phyloP scores from a whole-genome alignment of 1,284 basidiomycete genomes.

The Tilletia indica region DNA sequence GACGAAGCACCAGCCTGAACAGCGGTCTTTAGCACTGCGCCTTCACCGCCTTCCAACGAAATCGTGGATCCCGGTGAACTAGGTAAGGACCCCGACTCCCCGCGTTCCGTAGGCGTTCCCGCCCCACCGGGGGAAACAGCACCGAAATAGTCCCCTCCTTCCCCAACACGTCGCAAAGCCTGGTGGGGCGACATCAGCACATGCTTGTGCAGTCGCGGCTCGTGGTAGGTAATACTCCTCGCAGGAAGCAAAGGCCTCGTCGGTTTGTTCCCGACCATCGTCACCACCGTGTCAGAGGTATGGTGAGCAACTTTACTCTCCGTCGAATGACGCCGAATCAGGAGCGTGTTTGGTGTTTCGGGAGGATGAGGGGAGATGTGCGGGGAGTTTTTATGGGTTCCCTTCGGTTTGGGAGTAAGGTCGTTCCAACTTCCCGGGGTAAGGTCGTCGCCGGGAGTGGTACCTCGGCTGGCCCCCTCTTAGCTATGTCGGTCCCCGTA shows the following conservation, averaged over 20 bases:
- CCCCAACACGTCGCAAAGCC: constrained; percentile 19
- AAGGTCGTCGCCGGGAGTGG: constrained; percentile 15
- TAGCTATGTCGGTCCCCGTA: constrained; percentile 15
- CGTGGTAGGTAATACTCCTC: constrained; percentile 51
- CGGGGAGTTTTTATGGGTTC: constrained; percentile 18
- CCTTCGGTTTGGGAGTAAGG: constrained; percentile 11
- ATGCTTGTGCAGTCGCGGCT: constrained; percentile 45
- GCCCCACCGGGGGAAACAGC: background rate
- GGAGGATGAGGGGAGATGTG: constrained; percentile 50
- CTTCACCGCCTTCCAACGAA: constrained; percentile 59
- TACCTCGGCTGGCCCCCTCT: constrained; percentile 24
- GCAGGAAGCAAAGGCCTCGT: constrained; percentile 41
- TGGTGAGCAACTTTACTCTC: constrained; percentile 28
- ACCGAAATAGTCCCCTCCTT: constrained; percentile 27
- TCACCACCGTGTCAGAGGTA: background rate
- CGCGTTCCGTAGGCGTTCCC: background rate
- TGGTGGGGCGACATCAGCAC: constrained; percentile 41
- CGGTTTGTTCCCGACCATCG: constrained; percentile 20
- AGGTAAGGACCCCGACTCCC: constrained; percentile 35
- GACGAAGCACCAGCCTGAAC: constrained; percentile 28
- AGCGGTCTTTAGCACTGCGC: constrained; percentile 59
- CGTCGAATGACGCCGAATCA: constrained; percentile 47
- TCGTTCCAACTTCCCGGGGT: constrained; percentile 10
- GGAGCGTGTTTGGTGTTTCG: constrained; percentile 24
- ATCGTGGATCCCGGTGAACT: constrained; percentile 57